Base-by-base conservation (phyloP, 1,284 basidiomycete genomes). In the Schizophyllum amplum region DNA sequence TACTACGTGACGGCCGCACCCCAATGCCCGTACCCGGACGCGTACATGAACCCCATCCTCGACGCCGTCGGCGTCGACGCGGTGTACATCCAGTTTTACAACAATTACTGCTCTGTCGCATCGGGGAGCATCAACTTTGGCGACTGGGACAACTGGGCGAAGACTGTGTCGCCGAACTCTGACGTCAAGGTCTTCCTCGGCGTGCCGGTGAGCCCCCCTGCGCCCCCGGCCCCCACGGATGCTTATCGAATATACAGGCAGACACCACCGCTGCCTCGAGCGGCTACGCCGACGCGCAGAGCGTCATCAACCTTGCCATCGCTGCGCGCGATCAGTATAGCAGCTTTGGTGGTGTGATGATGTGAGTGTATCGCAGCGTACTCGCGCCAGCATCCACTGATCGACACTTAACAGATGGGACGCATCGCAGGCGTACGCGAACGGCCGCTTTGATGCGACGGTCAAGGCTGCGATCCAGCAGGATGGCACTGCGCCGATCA, bases 281-380 rank as follows among this genome's bases (percentile, higher is more conserved):
- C 4, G 83, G 83, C 6, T 85, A 72, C 57, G 69, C 75, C 4
- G 68, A 69, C 13, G 75, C 75, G 4, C 68, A 86, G 26, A 72
- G 69, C 2, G 68, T 63, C 54, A 77, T 83, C 55, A 72, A 78
- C 5, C 63, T 69, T 48, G 62, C 73, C 56, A 80, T 75, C 1
- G 74, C 75, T 48, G 63, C 71, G 15, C 15, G 22, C 11, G 24
- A 20, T 20, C 67, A 76, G 57, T 87, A 77, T 64, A 78, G 81
- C 9, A 84, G 82, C 22, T 87, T 87, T 65, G 85, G 85, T 5
- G 85, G 85, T 26, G 72, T 84, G 22, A 87, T 87, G 85, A 71
- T 86, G 22, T 60, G 58, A 62, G 63, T 22, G n/a, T 20, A 24
- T 20, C 49, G 17, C 24, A 47, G 47, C 11, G 51, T 49, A n/a